Base-by-base conservation (phyloP, 2,329 filamentous ascomycete species). In the Pseudogymnoascus sp. region DNA sequence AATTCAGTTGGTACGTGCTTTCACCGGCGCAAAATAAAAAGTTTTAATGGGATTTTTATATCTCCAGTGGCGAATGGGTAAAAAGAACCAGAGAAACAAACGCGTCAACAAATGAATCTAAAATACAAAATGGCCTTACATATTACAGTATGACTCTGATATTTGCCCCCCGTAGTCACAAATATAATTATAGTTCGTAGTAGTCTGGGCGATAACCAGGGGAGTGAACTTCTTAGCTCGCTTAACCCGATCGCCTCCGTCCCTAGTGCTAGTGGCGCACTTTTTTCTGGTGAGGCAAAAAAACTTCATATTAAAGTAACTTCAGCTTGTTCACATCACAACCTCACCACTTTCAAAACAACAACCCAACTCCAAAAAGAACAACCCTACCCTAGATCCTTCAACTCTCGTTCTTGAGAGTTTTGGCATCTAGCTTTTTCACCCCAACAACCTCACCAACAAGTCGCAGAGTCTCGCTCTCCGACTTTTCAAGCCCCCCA, bases 361-460 rank as follows among this genome's bases (percentile, higher is more conserved):
- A 60, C 37, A 60, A 37, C 57, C 18, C 23, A 36, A 37, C 57
- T 60, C 23, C 26, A 54, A 4, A 54, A 54, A 54, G 3, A 54
- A 54, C 14, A 31, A 54, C 26, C 47, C 31, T 60, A 37, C 31
- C 67, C 71, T 73, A 73, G 72, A 73, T 69, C 68, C 69, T 65
- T 68, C 59, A 68, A 70, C 71, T 73, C 72, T 74, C 72, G 66
- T 67, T 69, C 68, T 75, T 75, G 81, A 77, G 81, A 80, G 77
- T 75, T 72, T 70, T 73, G 73, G 76, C 68, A 75, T 82, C 79
- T 82, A 81, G 77, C 75, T 76, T 73, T 73, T 75, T 76, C 73
- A 54, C 64, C 63, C 68, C 64, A 66, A 62, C 45, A 65, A 66
- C 62, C 66, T 64, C 63, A 62, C 51, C 7, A 54, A 54, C 47